These are phyloP conservation scores for Hanseniaspora guilliermondii DNA, from an alignment of 805 yeast species.

Conservation along the genomic window DNA sequence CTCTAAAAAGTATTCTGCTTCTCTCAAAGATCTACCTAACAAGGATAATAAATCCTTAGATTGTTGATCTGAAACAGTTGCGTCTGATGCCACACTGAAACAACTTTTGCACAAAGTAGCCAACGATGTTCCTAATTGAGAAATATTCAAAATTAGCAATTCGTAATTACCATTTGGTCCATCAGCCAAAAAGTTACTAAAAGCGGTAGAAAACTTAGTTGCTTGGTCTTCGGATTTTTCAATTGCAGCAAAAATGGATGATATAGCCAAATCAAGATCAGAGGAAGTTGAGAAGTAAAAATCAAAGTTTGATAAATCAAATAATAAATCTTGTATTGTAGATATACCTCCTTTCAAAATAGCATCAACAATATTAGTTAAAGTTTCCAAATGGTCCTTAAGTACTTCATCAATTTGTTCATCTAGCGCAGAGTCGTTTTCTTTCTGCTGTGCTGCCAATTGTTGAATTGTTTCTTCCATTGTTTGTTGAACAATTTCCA, in stretches of 20 bases:
- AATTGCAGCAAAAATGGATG: conserved; percentile 51
- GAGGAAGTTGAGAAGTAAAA: conserved; percentile 72
- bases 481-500: conserved; percentile 66
- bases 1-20: conserved; percentile 49
- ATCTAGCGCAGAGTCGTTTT: conserved; percentile 41
- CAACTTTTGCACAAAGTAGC: conserved; percentile 48
- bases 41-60: conserved; percentile 13
- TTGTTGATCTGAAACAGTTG: not conserved
- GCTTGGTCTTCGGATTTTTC: conserved; percentile 61
- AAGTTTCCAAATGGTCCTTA: conserved; percentile 36
- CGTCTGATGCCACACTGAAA: conserved; percentile 13
- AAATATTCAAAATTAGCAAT: conserved; percentile 47
- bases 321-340: conserved; percentile 58
- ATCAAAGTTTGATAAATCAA: conserved; percentile 64
- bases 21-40: conserved; percentile 41
- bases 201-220: conserved; percentile 67
- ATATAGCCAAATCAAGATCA: conserved; percentile 54
- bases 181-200: conserved; percentile 64
- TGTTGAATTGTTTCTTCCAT: conserved; percentile 60
- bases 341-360: conserved; percentile 56
- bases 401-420: conserved; percentile 47
- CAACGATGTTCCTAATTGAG: conserved; percentile 49
- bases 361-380: conserved; percentile 53
- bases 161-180: conserved; percentile 56
- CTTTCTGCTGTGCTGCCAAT: conserved; percentile 38